Base-by-base conservation (phyloP, 2,329 filamentous ascomycete species). In the Aquanectria penicillioides region DNA sequence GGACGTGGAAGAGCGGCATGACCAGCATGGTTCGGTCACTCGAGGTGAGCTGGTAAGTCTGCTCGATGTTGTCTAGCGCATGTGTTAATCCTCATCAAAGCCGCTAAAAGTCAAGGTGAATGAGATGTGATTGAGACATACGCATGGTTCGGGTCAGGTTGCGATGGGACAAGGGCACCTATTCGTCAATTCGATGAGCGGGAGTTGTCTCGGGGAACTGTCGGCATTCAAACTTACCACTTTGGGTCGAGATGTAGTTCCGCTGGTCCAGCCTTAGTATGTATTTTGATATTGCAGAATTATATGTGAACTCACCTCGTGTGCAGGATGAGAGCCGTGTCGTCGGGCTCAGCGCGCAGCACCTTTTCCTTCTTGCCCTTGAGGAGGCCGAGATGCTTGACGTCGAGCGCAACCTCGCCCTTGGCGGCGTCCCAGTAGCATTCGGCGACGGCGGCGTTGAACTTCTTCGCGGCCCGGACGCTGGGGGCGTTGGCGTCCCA, bases 1-100 rank as follows among this genome's bases (percentile, higher is more conserved):
- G 92, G 44, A 96, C 92, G 76, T 96, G 92, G 82, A 96, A 96
- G 2, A 96, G 83, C 15, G 92, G 92, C 92, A 96, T 96, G 59
- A 96, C 92, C 13, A 96, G 84, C 84, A 93, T 89, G 23, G 92
- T 94, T 41, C 92, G 87, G 74, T 96, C 92, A 49, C 83, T 73
- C 6, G 86, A 74, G 0, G 86, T 89, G 59, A 96, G 83, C 54
- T 89, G 76, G 74, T 96, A 96, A 6, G 92, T 96, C 57, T 83
- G 80, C 71, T 90, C 83, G 72, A 96, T 93, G 77, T 95, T 96
- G 69, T 84, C 85, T 88, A 65, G 1, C 6, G 23, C n/a, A 4
- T 6, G 8, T 15, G 38, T 66, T 5, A 64, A 49, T 13, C 47
- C 17, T 54, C 38, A 58, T 28, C 28, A 52, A 44, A 28, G 38